phyloP scores from a whole-genome alignment of 371 early-diverging fungal genomes.

The Actinomortierella ambigua region DNA sequence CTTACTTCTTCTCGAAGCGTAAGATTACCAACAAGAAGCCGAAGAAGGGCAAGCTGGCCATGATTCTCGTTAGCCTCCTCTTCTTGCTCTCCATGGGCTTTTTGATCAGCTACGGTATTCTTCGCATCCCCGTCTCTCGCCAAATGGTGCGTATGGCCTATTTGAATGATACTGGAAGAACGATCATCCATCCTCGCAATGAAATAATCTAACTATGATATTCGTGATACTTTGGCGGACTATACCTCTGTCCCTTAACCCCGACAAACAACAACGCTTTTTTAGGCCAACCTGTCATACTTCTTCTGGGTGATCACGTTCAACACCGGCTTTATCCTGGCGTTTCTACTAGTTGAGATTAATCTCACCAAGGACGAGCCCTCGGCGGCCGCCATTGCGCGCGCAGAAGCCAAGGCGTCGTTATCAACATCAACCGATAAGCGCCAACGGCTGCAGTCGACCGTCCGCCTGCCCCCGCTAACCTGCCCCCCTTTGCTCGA shows the following conservation, averaged over 20 bases:
- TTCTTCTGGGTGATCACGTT: conserved; percentile 75
- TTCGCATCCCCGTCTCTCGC: conserved; percentile 63
- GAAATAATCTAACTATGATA: too few relatives aligned
- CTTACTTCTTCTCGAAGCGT: conserved; percentile 34
- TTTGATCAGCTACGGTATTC: conserved; percentile 40
- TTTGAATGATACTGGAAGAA: too few relatives aligned
- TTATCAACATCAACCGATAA: conserved; percentile 31
- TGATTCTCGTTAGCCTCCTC: conserved; percentile 48
- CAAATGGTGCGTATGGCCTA: conserved; percentile 59
- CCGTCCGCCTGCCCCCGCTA: conserved; percentile 30
- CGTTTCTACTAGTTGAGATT: conserved; percentile 62
- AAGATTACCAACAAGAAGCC: conserved; percentile 48
- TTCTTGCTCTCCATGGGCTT: conserved; percentile 48
- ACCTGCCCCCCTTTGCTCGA: conserved; percentile 63
- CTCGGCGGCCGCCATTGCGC: conserved; percentile 33
- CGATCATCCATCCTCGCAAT: too few relatives aligned
- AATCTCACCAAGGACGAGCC: conserved; percentile 36
- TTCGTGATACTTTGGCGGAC: too few relatives aligned
- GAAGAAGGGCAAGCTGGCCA: conserved; percentile 50
- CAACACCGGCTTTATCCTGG: conserved; percentile 60
- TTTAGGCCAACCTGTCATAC: conserved; percentile 79
- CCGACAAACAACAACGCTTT: not conserved
- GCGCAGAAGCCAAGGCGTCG: conserved; percentile 25
- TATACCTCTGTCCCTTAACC: too few relatives aligned
- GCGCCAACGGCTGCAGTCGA: conserved; percentile 28